A percentile compares a stretch with the other conserved stretches of the same genome.
phyloP scores from a whole-genome alignment of 805 yeast genomes.

The Kuraishia borneana region DNA sequence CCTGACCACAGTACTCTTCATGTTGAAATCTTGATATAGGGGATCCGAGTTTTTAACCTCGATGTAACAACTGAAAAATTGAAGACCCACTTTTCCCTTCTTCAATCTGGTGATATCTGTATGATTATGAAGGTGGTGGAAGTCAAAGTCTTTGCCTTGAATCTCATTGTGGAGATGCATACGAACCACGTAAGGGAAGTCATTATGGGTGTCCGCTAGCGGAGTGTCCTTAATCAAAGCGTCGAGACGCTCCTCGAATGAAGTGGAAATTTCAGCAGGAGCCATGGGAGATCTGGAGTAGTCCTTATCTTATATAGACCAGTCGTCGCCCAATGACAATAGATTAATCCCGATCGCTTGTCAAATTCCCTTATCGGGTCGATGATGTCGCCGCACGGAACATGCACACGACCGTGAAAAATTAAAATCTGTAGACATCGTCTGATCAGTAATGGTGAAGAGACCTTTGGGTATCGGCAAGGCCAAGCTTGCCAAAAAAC shows the following conservation, averaged over 20 bases:
- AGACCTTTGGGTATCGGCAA: conserved; percentile 59
- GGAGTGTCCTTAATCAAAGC: conserved; percentile 17
- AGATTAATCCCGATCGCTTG: too few species aligned
- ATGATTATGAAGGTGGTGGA: conserved; percentile 27
- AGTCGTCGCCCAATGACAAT: too few species aligned
- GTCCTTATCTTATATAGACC: too few species aligned
- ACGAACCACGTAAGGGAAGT: conserved; percentile 39
- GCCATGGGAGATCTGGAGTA: too few species aligned
- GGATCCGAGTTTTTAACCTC: conserved; percentile 27
- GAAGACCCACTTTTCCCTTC: conserved; percentile 36
- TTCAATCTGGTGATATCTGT: conserved; percentile 32
- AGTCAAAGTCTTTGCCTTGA: conserved; percentile 16
- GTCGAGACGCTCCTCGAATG: conserved; percentile 5
- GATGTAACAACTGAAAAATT: conserved; percentile 38
- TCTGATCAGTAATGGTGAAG: conserved; percentile 19
- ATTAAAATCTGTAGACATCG: conserved; percentile 29
- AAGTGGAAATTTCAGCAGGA: too few species aligned
- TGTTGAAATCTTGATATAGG: conserved; percentile 32
- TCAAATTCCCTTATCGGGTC: too few species aligned
- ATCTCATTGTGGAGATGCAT: conserved; percentile 32
- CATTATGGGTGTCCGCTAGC: conserved; percentile 36
- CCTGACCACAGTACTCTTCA: conserved; percentile 30
- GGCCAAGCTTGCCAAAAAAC: conserved; percentile 3
- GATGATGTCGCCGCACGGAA: too few species aligned
- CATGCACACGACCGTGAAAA: conserved; percentile 8